phyloP scores from a whole-genome alignment of 164 flowering plant genomes.

The Echeveria elegans region DNA sequence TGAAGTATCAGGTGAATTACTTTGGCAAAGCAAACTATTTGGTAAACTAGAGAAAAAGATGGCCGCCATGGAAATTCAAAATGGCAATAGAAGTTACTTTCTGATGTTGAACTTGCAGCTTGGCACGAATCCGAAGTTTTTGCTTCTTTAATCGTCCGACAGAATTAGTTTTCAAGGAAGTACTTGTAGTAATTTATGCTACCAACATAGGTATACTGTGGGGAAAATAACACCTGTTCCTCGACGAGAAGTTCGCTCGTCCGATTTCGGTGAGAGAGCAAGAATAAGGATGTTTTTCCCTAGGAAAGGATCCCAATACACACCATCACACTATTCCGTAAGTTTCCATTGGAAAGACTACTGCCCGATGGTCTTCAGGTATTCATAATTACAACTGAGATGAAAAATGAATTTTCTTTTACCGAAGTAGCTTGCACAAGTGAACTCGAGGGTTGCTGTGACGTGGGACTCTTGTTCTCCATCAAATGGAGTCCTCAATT shows the following conservation, averaged over 20 bases:
- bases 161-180: neutral
- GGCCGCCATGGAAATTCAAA: constrained; percentile 17
- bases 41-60: neutral
- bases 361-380: constrained; percentile 99
- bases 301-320: constrained; percentile 69
- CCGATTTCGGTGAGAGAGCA: constrained; percentile 90
- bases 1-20: constrained; percentile 1
- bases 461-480: neutral
- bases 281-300: constrained; percentile 89
- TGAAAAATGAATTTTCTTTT: neutral
- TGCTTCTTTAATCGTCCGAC: neutral
- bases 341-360: constrained; percentile 94
- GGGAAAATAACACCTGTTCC: constrained; percentile 98
- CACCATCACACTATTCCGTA: constrained; percentile 79
- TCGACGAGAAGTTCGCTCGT: constrained; percentile 76
- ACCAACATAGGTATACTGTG: constrained; percentile 71
- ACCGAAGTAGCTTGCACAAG: neutral
- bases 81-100: constrained; percentile 31
- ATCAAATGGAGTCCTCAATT: neutral
- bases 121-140: too few species aligned
- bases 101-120: constrained; percentile 6
- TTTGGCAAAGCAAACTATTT: neutral
- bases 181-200: neutral
- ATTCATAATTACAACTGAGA: constrained; percentile 1
- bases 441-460: neutral